phyloP scores from a whole-genome alignment of 1,284 basidiomycete genomes.

The Porodaedalea pini region DNA sequence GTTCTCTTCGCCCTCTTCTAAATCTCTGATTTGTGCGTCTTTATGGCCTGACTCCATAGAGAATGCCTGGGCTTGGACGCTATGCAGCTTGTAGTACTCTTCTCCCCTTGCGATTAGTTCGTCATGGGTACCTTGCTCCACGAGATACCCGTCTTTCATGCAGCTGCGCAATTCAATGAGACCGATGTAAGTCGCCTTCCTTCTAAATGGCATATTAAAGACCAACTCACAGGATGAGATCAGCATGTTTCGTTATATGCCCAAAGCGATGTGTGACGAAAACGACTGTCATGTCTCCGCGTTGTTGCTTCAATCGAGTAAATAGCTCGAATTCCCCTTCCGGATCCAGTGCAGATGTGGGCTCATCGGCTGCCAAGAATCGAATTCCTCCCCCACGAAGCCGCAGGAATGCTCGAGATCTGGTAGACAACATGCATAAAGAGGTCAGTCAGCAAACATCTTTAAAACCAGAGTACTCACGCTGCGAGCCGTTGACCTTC shows the following conservation, averaged over 20 bases:
- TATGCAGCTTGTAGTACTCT: constrained; percentile 54
- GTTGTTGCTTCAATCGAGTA: constrained; percentile 43
- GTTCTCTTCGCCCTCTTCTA: too few relatives aligned
- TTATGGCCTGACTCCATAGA: too few relatives aligned
- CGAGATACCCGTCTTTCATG: constrained; percentile 53
- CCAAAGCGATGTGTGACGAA: constrained; percentile 71
- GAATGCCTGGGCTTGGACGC: constrained; percentile 56
- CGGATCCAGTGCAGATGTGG: constrained; percentile 51
- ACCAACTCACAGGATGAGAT: constrained; percentile 50
- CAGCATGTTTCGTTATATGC: constrained; percentile 59
- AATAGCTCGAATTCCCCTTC: constrained; percentile 50
- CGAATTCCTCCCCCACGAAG: constrained; percentile 42
- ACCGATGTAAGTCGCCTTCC: not conserved
- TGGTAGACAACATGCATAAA: constrained; percentile 16
- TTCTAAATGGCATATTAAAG: not conserved
- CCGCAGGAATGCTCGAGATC: constrained; percentile 42
- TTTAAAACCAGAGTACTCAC: constrained; percentile 28
- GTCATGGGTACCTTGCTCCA: constrained; percentile 52
- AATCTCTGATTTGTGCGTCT: too few relatives aligned
- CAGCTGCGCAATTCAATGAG: constrained; percentile 38
- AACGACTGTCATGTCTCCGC: constrained; percentile 60
- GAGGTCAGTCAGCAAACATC: too few relatives aligned
- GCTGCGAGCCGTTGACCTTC: constrained; percentile 42
- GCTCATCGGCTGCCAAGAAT: constrained; percentile 49
- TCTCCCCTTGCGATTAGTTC: constrained; percentile 43